Conservation (phyloP, 2,329 filamentous ascomycete genomes). For the Trichoderma endophyticum region DNA sequence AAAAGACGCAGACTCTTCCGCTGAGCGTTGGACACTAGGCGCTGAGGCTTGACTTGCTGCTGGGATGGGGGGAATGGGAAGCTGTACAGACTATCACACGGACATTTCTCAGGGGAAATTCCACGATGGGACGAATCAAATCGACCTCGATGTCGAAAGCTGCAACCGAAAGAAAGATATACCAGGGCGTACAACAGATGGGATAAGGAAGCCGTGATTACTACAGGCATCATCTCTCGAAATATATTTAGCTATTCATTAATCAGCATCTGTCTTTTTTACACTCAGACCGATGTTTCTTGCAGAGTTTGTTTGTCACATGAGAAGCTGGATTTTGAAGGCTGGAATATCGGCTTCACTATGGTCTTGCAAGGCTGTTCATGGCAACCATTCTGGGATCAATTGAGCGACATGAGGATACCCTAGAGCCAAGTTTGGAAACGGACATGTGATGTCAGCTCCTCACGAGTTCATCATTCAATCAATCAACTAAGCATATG, state of each 20-base stretch:
- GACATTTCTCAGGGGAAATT: background rate
- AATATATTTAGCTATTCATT: constrained; percentile 2
- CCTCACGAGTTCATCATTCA: background rate
- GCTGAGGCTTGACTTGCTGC: constrained; percentile 8
- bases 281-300: background rate
- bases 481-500: background rate
- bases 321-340: background rate
- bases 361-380: background rate
- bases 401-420: background rate
- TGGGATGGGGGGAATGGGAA: background rate
- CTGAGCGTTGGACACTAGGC: background rate
- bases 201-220: background rate
- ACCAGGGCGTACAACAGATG: background rate
- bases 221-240: background rate
- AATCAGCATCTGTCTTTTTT: background rate
- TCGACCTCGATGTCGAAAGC: background rate
- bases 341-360: background rate
- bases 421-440: background rate
- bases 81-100: background rate
- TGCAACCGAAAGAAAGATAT: background rate
- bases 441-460: background rate
- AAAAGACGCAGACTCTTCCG: background rate
- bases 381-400: background rate
- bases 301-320: background rate
- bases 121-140: background rate